Evolutionary conservation across 139 green algal species (phyloP).

Genomic region (Chloropicon primus): DNA sequence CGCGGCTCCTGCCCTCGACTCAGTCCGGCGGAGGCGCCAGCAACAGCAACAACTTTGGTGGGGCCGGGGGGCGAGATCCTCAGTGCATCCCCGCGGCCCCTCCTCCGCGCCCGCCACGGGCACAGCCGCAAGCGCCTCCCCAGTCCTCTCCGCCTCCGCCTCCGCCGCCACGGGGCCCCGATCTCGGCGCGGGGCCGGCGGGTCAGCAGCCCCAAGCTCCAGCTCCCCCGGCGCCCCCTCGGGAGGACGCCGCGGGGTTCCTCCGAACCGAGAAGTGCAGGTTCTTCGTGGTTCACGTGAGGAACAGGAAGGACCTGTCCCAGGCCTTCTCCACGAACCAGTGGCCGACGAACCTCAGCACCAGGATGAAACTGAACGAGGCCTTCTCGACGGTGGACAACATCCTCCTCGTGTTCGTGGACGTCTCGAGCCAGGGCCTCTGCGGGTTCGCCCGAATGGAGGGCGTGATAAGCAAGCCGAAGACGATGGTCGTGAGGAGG

Average conservation of each 20-base stretch:
- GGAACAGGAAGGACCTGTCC: neutral
- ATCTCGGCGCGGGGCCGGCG: no score
- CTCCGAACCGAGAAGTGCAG: neutral
- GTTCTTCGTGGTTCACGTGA: neutral
- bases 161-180: no score
- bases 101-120: no score
- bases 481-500: neutral
- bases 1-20: neutral
- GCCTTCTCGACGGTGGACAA: neutral
- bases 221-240: neutral
- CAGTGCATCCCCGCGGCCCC: no score
- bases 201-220: no score
- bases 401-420: neutral
- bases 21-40: no score
- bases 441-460: neutral
- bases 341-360: neutral
- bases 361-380: neutral
- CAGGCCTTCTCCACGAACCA: neutral
- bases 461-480: neutral
- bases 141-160: no score
- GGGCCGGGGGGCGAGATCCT: neutral
- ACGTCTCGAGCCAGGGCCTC: neutral
- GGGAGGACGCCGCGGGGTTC: neutral
- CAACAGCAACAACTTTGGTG: neutral
- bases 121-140: no score